phyloP scores from a whole-genome alignment of 2,329 filamentous ascomycete genomes.

The Aspergillus proliferans region DNA sequence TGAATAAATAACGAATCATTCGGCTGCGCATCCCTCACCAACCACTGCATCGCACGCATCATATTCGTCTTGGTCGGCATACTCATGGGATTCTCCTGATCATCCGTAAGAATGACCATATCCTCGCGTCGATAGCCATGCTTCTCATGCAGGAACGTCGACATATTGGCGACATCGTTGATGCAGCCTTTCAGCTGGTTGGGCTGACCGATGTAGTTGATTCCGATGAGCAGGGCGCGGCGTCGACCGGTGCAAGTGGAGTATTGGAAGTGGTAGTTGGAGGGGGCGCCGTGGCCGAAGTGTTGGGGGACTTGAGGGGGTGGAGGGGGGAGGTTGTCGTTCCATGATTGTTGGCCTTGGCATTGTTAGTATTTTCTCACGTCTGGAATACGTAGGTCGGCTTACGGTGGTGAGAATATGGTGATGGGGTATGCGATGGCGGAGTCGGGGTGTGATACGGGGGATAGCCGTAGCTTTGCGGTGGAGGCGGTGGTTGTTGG shows the following conservation, averaged over 20 bases:
- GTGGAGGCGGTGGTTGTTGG: slow-evolving; percentile 1
- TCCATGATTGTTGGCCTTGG: slow-evolving; percentile 48
- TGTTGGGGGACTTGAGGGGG: slow-evolving; percentile 62
- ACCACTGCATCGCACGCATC: slow-evolving; percentile 91
- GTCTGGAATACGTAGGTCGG: background rate
- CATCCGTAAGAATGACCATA: slow-evolving; percentile 94
- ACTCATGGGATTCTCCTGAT: slow-evolving; percentile 95
- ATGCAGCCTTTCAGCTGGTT: slow-evolving; percentile 88
- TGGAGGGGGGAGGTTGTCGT: slow-evolving; percentile 50
- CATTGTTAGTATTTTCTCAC: slow-evolving; percentile 3
- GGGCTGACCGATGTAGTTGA: slow-evolving; percentile 91
- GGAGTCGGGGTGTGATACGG: slow-evolving; percentile 8
- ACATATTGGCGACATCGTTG: slow-evolving; percentile 98
- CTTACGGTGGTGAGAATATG: slow-evolving; percentile 11
- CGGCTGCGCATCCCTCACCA: slow-evolving; percentile 86
- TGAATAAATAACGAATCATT: slow-evolving; percentile 97
- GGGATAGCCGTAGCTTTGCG: slow-evolving; percentile 1
- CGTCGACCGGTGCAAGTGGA: slow-evolving; percentile 81
- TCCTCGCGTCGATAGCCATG: slow-evolving; percentile 91
- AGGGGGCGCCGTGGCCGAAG: slow-evolving; percentile 75
- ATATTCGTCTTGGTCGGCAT: slow-evolving; percentile 94
- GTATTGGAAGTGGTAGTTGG: slow-evolving; percentile 81
- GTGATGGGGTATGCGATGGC: slow-evolving; percentile 10
- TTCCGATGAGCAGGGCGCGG: slow-evolving; percentile 86
- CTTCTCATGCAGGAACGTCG: slow-evolving; percentile 72